Evolutionary conservation across 2,329 filamentous ascomycete species (phyloP), one percentile per base, ranked within the genome.

Genomic region (Penicillium sp.): DNA sequence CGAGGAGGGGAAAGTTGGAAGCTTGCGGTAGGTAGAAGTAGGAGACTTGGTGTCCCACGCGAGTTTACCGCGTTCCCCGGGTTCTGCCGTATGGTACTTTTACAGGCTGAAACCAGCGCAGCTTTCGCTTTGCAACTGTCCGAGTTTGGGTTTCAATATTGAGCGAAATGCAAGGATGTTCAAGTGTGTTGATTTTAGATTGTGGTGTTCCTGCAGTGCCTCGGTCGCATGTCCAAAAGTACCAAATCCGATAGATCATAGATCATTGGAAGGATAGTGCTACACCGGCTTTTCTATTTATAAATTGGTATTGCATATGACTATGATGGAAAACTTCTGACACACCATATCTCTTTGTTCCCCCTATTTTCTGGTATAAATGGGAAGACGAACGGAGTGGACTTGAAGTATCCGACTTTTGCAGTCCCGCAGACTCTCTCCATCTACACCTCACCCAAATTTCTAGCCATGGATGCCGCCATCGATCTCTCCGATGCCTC

Each of bases 401-500:
- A 42, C 46, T 45, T 16, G 3, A 40, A 35, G 25, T 42, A 45
- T 30, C 55, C 58, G 54, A 62, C 19, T 55, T 54, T 61, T 54
- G 53, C 60, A 48, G 42, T 45, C 42, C 57, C 56, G 37, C 22
- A 33, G 40, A 45, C 47, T 52, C 42, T 44, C 46, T 35, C 48
- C 50, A 35, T 60, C 55, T 54, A 17, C 57, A 52, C 58, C 51
- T 30, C 53, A 57, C 44, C 44, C 49, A 30, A 17, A 54, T 53
- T 25, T 35, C 26, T 12, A 47, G 50, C 61, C 51, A 99, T 99
- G 94, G 94, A 99, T 73, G 82, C 89, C 17, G 85, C 91, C 45
- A 91, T 97, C 69, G 91, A 97, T 73, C 85, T 96, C 58, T 90
- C 87, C 37, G 89, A 97, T 75, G 84, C 87, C 69, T 85, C 85